Base-by-base conservation (phyloP, 75 land plant species). In the Picea glauca region DNA sequence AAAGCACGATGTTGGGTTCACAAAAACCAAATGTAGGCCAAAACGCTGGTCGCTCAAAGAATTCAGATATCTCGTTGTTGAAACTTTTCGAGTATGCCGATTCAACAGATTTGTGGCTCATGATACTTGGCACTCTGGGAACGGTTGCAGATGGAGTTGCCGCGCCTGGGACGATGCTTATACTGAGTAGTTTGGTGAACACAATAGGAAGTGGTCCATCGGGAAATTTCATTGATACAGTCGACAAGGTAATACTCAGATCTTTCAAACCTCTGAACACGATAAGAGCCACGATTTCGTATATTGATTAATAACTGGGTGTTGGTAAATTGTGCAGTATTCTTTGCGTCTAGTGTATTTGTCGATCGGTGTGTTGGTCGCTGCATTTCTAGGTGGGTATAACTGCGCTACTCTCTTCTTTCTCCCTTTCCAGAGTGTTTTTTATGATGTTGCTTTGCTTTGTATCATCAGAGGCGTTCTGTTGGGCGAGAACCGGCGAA, bases 141-240 rank as follows among this genome's bases (percentile, higher is more conserved):
- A 77, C 90, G 17, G 79, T 83, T 26, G 92, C 77, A 30, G 85
- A 90, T 77, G 92, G 92, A 18, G 66, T 83, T n/a, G 15, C 83
- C 20, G 58, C 68, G 12, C 88, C 92, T 2, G 7, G 79, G 14
- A 78, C 81, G 80, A 85, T 81, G 3, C 64, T 84, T 14, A 65
- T 85, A 33, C 72, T 79, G 68, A 83, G 86, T 74, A 32, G 59
- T 30, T 59, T 84, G 81, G 72, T 88, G 75, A 84, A 90, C 75
- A 78, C 76, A n/a, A 74, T 90, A 58, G 90, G 90, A 38, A 64
- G 32, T 13, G 81, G 76, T 32, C 68, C 82, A 13, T 50, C 74
- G 33, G 56, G 31, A 0, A 20, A 33, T 9, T 82, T 85, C 61
- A 68, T 58, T 30, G 13, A 18, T 9, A 56, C 75, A 21, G 63